These are phyloP conservation scores for Komagataella pastoris DNA, from an alignment of 805 yeast genomes.

Conservation along the genomic window DNA sequence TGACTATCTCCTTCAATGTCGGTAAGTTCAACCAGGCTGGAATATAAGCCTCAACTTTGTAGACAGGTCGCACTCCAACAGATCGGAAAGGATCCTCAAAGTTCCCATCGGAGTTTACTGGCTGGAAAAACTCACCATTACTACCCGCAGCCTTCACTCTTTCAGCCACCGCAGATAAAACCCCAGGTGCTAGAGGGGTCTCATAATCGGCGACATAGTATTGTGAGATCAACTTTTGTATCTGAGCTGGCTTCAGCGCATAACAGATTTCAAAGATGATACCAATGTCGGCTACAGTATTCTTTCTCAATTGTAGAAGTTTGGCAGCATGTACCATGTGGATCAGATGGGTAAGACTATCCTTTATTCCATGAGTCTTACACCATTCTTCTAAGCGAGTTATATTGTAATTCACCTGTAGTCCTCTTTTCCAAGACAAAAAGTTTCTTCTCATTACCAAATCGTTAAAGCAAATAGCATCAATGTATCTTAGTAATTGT, in stretches of 20 bases:
- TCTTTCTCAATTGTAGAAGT: slow-evolving; percentile 82
- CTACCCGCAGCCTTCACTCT: slow-evolving; percentile 44
- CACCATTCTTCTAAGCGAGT: slow-evolving; percentile 98
- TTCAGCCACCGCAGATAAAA: slow-evolving; percentile 70
- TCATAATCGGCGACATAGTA: slow-evolving; percentile 92
- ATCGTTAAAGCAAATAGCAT: slow-evolving; percentile 91
- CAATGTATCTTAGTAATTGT: slow-evolving; percentile 76
- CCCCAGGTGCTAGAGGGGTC: slow-evolving; percentile 75
- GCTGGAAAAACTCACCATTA: slow-evolving; percentile 55
- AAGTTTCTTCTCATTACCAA: slow-evolving; percentile 89
- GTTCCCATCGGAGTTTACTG: slow-evolving; percentile 57
- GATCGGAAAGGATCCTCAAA: slow-evolving; percentile 76
- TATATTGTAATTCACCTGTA: slow-evolving; percentile 91
- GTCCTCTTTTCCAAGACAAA: slow-evolving; percentile 94
- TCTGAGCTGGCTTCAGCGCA: slow-evolving; percentile 87
- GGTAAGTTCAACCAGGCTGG: slow-evolving; percentile 93
- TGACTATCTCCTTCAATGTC: slow-evolving; percentile 75
- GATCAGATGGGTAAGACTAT: slow-evolving; percentile 71
- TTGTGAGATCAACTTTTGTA: slow-evolving; percentile 81
- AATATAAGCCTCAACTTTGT: slow-evolving; percentile 77
- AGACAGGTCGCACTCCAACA: slow-evolving; percentile 63
- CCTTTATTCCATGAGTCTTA: slow-evolving; percentile 81
- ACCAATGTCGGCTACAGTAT: slow-evolving; percentile 77
- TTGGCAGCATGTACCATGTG: slow-evolving; percentile 91
- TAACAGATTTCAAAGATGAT: slow-evolving; percentile 92